Conservation (phyloP, 129 eudicot species). For the Scalesia atractyloides region DNA sequence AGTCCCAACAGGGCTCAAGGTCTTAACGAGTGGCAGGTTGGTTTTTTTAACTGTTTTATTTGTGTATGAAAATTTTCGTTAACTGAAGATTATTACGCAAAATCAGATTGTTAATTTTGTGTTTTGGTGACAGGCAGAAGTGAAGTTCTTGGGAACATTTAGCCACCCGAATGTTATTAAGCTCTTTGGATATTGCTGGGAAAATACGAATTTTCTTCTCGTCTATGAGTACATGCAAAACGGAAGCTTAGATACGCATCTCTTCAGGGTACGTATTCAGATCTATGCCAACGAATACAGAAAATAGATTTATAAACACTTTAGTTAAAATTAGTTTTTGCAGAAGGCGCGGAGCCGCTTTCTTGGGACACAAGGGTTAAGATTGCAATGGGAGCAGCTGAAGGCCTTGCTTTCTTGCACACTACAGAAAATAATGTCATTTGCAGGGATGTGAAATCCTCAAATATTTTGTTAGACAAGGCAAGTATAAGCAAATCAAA, state of each 20-base stretch:
- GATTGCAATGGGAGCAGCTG: conserved; percentile 37
- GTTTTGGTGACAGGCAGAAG: conserved; percentile 55
- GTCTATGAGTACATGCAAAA: conserved; percentile 72
- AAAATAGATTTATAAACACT: neutral
- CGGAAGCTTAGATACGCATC: conserved; percentile 67
- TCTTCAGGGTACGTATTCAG: conserved; percentile 51
- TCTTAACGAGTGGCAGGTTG: conserved; percentile 72
- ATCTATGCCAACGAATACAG: neutral
- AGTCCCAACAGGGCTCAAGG: conserved; percentile 61
- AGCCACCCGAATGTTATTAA: conserved; percentile 63
- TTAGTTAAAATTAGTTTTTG: neutral
- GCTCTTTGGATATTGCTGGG: conserved; percentile 69
- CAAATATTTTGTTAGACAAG: conserved; percentile 71
- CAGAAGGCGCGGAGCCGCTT: conserved; percentile 23
- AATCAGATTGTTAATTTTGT: neutral
- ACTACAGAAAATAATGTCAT: conserved; percentile 48
- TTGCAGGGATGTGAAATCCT: conserved; percentile 61
- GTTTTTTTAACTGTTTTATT: neutral
- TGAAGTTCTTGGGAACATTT: conserved; percentile 64
- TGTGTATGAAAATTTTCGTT: too few relatives aligned
- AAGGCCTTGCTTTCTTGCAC: conserved; percentile 39
- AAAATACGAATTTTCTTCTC: conserved; percentile 53
- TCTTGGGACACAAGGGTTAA: conserved; percentile 34
- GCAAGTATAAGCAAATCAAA: conserved; percentile 21
- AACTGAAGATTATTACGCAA: too few relatives aligned